These are phyloP conservation scores for Puccinia polysora DNA, from an alignment of 1,284 basidiomycete species.

Conservation along the genomic window DNA sequence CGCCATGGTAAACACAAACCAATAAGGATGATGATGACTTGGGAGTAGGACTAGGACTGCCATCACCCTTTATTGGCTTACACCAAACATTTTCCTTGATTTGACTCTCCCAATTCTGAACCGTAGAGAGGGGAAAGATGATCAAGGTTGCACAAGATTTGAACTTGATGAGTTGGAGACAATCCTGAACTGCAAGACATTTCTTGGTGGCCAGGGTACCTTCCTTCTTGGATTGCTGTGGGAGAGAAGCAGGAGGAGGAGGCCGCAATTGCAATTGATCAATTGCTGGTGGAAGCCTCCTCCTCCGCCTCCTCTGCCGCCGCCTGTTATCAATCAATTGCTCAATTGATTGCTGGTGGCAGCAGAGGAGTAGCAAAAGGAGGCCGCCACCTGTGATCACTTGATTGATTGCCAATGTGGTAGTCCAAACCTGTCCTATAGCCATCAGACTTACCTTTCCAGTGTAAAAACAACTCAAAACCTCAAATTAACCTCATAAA, in stretches of 20 bases:
- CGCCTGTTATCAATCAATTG: no score
- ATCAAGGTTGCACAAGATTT: slow-evolving; percentile 87
- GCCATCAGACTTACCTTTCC: no score
- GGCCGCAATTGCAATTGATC: not conserved
- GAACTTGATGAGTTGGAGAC: slow-evolving; percentile 48
- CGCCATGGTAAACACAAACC: slow-evolving; percentile 95
- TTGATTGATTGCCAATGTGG: no score
- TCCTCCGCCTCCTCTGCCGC: no score
- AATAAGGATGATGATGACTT: slow-evolving; percentile 58
- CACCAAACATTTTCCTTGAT: slow-evolving; percentile 76
- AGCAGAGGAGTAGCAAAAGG: no score
- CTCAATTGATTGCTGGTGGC: no score
- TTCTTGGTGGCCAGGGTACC: slow-evolving; percentile 43
- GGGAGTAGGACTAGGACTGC: not conserved
- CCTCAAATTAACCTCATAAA: no score
- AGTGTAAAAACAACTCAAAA: no score
- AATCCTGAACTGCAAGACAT: slow-evolving; percentile 46
- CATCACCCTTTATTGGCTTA: slow-evolving; percentile 7
- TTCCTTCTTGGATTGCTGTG: slow-evolving; percentile 24
- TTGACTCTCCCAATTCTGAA: slow-evolving; percentile 98
- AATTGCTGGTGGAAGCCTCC: no score
- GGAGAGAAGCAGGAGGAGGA: not conserved
- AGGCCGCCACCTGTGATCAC: no score
- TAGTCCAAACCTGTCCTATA: no score
- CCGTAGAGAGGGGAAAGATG: slow-evolving; percentile 90